Percentiles rank a stretch among this genome's conserved stretches.
Conservation (phyloP, 2,329 filamentous ascomycete genomes). For the Fusarium mundagurra region DNA sequence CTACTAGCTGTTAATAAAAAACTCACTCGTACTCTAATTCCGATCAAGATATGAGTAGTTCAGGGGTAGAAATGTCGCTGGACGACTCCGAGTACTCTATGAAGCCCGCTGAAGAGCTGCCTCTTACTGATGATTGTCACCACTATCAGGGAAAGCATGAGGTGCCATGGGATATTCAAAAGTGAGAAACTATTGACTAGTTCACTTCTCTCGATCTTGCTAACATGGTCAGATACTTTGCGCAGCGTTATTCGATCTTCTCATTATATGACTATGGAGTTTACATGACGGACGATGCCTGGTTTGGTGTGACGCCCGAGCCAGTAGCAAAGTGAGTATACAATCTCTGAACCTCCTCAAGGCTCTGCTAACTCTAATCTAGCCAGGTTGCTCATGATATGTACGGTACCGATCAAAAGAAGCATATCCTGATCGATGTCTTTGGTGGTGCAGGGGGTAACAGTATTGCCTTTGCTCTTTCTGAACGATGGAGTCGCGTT, state of each 20-base stretch:
- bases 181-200: constrained; percentile 63
- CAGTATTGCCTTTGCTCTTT: constrained; percentile 90
- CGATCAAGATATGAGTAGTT: constrained; percentile 22
- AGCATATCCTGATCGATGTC: constrained; percentile 80
- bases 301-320: constrained; percentile 97
- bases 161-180: constrained; percentile 85
- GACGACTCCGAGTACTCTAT: constrained; percentile 44
- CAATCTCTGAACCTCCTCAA: not conserved
- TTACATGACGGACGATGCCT: constrained; percentile 90
- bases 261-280: constrained; percentile 87
- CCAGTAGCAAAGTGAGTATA: constrained; percentile 79
- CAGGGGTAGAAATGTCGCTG: constrained; percentile 13
- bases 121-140: constrained; percentile 71
- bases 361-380: not conserved
- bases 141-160: constrained; percentile 78
- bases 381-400: constrained; percentile 83
- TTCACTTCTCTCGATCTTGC: not conserved
- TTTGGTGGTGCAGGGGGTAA: constrained; percentile 96
- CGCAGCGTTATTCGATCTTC: constrained; percentile 89
- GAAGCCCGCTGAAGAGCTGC: constrained; percentile 56
- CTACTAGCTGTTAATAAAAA: not conserved
- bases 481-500: constrained; percentile 80
- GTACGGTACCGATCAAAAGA: constrained; percentile 61
- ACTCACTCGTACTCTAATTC: not conserved
- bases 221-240: constrained; percentile 76